Conservation (phyloP, 179 eudicot species). For the Gypsophila paniculata region DNA sequence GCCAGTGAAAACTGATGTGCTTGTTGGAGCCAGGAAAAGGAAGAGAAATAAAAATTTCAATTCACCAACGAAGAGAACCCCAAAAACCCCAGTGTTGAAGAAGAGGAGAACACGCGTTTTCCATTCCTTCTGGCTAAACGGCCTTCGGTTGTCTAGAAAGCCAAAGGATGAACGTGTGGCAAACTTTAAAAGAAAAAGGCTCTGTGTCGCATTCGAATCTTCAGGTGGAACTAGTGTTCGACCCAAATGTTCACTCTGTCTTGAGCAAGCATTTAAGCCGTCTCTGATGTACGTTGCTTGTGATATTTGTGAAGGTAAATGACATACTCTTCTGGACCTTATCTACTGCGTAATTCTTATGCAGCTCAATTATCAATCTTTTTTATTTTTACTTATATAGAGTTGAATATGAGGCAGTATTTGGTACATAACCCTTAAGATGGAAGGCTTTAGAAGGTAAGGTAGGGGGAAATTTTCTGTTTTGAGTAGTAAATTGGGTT, state of each 20-base stretch:
- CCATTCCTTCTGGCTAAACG: conserved; percentile 68
- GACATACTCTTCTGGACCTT: conserved; percentile 7
- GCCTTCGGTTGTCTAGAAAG: conserved; percentile 61
- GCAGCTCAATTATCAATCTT: neutral
- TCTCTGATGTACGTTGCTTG: conserved; percentile 56
- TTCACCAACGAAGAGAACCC: conserved; percentile 31
- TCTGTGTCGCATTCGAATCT: conserved; percentile 41
- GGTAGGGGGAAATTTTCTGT: no score
- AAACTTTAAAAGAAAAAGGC: conserved; percentile 52
- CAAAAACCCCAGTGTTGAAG: conserved; percentile 31
- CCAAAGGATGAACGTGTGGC: conserved; percentile 61
- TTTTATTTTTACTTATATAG: no score
- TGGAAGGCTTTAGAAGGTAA: no score
- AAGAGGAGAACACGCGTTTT: conserved; percentile 49
- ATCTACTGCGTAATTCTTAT: neutral
- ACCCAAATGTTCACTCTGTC: conserved; percentile 72
- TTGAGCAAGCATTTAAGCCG: conserved; percentile 45
- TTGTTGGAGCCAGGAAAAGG: conserved; percentile 36
- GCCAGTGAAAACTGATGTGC: conserved; percentile 30
- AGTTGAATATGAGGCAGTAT: conserved; percentile 10
- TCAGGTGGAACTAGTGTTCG: conserved; percentile 24
- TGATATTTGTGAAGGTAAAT: conserved; percentile 79
- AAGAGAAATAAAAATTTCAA: conserved; percentile 29
- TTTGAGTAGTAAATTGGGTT: no score
- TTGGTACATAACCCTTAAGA: neutral